Evolutionary conservation across 306 rosid genomes (phyloP), one percentile per base, ranked within the genome.

Genomic region (Astragalus membranaceus): DNA sequence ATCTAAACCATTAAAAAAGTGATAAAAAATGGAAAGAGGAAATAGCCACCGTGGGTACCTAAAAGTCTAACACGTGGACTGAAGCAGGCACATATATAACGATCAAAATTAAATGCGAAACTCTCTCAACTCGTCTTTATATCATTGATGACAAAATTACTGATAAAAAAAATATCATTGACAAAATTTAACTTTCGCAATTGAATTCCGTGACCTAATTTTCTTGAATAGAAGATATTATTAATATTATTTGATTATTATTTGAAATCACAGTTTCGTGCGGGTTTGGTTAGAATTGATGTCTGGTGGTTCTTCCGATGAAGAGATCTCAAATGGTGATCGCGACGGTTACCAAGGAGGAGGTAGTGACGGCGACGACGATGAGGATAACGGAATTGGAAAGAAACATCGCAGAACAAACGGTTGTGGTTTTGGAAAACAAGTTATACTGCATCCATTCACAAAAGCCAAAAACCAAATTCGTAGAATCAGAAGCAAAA

Each of bases 261-360:
- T 42, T 10, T 17, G 15, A 61, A 61, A 17, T 44, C 48, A 15
- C 43, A 33, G 12, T 66, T 32, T 17, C 44, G 13, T 74, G 44
- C 51, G 12, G 51, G 15, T 69, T 81, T 26, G 30, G 84, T 69
- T 10, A 3, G 50, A 41, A 41, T 78, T 78, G 5, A 90, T 87
- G 89, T 85, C 96, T 79, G 78, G 64, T 67, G 44, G 83, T 75
- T 55, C 42, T 16, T 76, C 46, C 17, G 79, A 64, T 35, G 51
- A 78, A 55, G 89, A 80, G 74, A 60, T 88, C 78, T 70, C 85
- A 3, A 71, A 65, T 51, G 81, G 58, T 67, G 75, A 72, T 59
- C 75, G 79, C 8, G 44, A 2, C 2, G 77, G 75, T 53, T 61
- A 50, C 65, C 42, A 54, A 36, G 29, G 67, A 11, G 75, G 79